Evolutionary conservation across 306 rosid species (phyloP).

Genomic region (Casuarina cunninghamiana): DNA sequence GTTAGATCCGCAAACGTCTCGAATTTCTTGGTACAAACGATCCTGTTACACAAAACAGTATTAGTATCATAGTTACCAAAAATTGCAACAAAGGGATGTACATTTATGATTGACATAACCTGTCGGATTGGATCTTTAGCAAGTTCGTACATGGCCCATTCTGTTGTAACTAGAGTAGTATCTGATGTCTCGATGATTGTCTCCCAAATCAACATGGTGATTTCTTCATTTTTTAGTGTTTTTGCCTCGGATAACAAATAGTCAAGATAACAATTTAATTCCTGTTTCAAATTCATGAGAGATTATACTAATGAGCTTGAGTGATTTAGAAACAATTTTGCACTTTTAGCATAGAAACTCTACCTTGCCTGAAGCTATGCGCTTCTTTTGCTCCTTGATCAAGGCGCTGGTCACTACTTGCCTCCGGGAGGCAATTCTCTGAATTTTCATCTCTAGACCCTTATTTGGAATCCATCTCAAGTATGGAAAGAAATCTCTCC

Average conservation of each 20-base stretch:
- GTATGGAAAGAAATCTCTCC: slow-evolving; percentile 98
- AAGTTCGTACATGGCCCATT: slow-evolving; percentile 93
- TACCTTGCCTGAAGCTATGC: slow-evolving; percentile 79
- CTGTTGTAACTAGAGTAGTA: slow-evolving; percentile 74
- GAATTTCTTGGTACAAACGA: slow-evolving; percentile 52
- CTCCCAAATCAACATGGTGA: slow-evolving; percentile 79
- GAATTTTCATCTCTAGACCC: slow-evolving; percentile 51
- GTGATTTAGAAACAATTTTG: neutral
- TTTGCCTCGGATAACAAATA: slow-evolving; percentile 65
- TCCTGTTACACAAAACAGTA: slow-evolving; percentile 41
- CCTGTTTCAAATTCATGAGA: slow-evolving; percentile 42
- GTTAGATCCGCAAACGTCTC: slow-evolving; percentile 51
- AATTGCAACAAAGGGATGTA: neutral
- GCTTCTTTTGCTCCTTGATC: slow-evolving; percentile 56
- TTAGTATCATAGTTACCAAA: neutral
- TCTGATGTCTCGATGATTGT: slow-evolving; percentile 77
- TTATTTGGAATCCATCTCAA: slow-evolving; percentile 89
- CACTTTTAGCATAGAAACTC: neutral
- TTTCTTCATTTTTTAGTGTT: slow-evolving; percentile 56
- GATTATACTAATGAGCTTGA: slow-evolving; percentile 15
- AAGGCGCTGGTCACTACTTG: slow-evolving; percentile 60
- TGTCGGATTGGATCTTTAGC: slow-evolving; percentile 65
- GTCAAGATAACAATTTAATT: slow-evolving; percentile 56
- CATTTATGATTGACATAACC: slow-evolving; percentile 35
- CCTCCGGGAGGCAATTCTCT: slow-evolving; percentile 35